Evolutionary conservation across 495 filamentous ascomycete species (phyloP).

Genomic region (Podospora comata): DNA sequence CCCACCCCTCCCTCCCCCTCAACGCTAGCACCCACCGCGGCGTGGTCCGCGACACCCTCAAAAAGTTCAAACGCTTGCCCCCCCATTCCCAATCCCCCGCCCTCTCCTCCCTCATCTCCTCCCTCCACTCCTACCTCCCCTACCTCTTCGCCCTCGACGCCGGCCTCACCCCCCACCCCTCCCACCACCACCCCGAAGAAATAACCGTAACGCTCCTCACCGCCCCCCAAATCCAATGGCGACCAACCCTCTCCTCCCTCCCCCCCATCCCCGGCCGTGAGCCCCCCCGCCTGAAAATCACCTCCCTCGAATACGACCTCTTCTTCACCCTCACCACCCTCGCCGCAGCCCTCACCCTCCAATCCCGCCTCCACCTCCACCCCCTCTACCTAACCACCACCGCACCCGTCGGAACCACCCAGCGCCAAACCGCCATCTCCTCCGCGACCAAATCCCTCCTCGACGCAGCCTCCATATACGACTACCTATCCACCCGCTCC

Average conservation of each 20-base stretch:
- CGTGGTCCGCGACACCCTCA: constrained; percentile 71
- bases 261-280: constrained; percentile 54
- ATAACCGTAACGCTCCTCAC: constrained; percentile 57
- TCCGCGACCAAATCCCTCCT: constrained; percentile 76
- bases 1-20: constrained; percentile 80
- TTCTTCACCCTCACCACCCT: constrained; percentile 74
- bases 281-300: constrained; percentile 59
- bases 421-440: constrained; percentile 64
- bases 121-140: constrained; percentile 71
- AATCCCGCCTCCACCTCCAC: constrained; percentile 58
- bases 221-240: constrained; percentile 70
- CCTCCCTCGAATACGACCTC: constrained; percentile 78
- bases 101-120: constrained; percentile 62
- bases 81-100: constrained; percentile 61
- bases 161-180: constrained; percentile 53
- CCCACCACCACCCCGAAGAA: constrained; percentile 49
- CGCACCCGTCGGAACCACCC: constrained; percentile 58
- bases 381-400: constrained; percentile 53
- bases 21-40: constrained; percentile 73
- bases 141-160: constrained; percentile 72
- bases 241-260: constrained; percentile 68
- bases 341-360: constrained; percentile 65
- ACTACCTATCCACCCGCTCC: constrained; percentile 56
- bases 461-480: constrained; percentile 73
- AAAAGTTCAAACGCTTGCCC: constrained; percentile 76